Conservation (phyloP, 345 rosid genomes). For the Brassica cretica region DNA sequence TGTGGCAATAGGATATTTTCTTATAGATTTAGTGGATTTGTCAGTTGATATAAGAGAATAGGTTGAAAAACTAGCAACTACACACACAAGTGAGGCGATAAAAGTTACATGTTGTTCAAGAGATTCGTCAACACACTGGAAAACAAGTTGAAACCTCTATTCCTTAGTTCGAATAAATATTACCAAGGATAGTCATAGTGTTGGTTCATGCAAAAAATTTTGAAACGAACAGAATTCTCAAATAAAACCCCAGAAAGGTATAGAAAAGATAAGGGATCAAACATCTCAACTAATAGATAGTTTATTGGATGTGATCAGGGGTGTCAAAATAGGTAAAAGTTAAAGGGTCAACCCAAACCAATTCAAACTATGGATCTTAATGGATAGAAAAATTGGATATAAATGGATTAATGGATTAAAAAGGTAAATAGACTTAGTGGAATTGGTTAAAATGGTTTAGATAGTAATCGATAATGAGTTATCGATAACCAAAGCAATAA, state of each 20-base stretch:
- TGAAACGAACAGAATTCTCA: neutral
- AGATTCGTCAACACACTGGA: constrained; percentile 5
- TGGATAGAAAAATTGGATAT: no score
- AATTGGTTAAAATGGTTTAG: no score
- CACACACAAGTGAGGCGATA: neutral
- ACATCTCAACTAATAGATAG: neutral
- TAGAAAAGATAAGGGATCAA: neutral
- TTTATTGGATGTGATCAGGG: no score
- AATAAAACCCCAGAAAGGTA: neutral
- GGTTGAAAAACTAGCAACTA: neutral
- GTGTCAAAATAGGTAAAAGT: no score
- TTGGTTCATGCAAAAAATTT: neutral
- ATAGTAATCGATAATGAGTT: no score
- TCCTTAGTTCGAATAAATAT: neutral
- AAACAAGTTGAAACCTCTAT: constrained; percentile 3
- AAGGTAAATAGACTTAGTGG: no score
- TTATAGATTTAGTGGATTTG: neutral
- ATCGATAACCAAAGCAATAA: no score
- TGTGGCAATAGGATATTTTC: neutral
- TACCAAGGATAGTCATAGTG: no score
- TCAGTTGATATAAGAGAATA: neutral
- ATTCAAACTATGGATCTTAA: no score
- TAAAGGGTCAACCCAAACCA: no score
- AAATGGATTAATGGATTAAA: no score
- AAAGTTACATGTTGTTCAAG: neutral